phyloP scores from a whole-genome alignment of 768 basidiomycete genomes.

The Paxillus ammoniavirescens region DNA sequence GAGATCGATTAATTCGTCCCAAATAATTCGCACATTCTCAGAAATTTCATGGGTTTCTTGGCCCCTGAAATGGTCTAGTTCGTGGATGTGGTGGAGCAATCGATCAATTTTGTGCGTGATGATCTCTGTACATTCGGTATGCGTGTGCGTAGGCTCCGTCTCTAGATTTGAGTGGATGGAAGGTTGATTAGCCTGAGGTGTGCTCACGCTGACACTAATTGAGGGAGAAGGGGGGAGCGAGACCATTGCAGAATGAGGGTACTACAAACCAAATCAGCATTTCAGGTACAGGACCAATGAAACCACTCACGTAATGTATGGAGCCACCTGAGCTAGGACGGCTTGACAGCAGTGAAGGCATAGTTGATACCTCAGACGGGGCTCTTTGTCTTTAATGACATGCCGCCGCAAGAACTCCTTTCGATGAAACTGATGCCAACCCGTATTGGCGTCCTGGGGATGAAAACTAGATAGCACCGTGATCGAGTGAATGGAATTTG shows the following conservation, averaged over 20 bases:
- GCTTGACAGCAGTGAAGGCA: too few relatives aligned
- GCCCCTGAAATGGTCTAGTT: slow-evolving; percentile 59
- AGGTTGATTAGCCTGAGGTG: slow-evolving; percentile 45
- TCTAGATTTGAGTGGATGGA: slow-evolving; percentile 47
- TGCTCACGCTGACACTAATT: slow-evolving; percentile 48
- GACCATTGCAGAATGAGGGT: slow-evolving; percentile 31
- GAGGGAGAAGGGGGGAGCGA: slow-evolving; percentile 35
- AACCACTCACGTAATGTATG: slow-evolving; percentile 35
- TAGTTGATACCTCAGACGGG: too few relatives aligned
- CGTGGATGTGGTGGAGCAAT: too few relatives aligned
- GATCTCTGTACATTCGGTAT: slow-evolving; percentile 38
- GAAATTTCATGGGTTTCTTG: slow-evolving; percentile 63
- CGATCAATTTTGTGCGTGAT: slow-evolving; percentile 52
- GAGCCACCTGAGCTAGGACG: too few relatives aligned
- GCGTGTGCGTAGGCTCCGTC: slow-evolving; percentile 40
- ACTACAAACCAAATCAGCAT: slow-evolving; percentile 17
- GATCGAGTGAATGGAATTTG: slow-evolving; percentile 36
- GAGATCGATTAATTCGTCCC: slow-evolving; percentile 65
- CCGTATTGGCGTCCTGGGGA: slow-evolving; percentile 12
- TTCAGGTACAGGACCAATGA: background rate
- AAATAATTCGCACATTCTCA: slow-evolving; percentile 67
- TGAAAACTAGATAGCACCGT: slow-evolving; percentile 30
- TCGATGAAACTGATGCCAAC: slow-evolving; percentile 38
- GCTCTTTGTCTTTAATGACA: slow-evolving; percentile 34
- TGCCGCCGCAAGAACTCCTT: slow-evolving; percentile 12